Conservation (phyloP, 2,329 filamentous ascomycete species). For the Pyricularia grisea region DNA sequence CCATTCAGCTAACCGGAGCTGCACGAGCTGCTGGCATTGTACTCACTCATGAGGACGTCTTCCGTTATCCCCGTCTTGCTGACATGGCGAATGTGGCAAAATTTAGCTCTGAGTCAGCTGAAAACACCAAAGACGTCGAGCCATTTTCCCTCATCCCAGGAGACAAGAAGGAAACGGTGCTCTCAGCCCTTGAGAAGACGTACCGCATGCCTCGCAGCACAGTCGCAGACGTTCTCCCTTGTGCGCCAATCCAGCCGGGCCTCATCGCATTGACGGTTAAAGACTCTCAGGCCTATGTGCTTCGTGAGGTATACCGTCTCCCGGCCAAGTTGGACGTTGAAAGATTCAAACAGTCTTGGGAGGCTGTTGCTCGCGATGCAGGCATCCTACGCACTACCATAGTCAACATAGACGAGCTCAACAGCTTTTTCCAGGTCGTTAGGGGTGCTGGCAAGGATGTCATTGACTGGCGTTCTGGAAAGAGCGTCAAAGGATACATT, state of each 20-base stretch:
- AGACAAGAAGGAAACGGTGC: background rate
- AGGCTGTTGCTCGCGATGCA: slow-evolving; percentile 7
- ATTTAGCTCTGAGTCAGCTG: no score
- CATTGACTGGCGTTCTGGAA: background rate
- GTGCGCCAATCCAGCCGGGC: slow-evolving; percentile 13
- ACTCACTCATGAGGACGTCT: background rate
- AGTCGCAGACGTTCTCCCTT: slow-evolving; percentile 13
- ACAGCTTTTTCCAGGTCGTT: background rate
- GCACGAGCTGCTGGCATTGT: background rate
- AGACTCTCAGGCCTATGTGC: slow-evolving; percentile 7
- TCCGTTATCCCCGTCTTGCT: background rate
- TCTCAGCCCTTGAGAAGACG: background rate
- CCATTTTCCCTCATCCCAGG: background rate
- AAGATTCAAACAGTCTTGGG: slow-evolving; percentile 5
- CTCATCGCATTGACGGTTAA: slow-evolving; percentile 10
- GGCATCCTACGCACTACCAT: slow-evolving; percentile 8
- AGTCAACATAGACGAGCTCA: background rate
- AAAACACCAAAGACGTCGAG: background rate
- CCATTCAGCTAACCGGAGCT: slow-evolving; percentile 26
- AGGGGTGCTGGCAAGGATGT: background rate
- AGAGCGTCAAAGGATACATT: background rate
- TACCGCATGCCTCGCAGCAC: background rate
- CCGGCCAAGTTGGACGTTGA: slow-evolving; percentile 6
- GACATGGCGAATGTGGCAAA: background rate
- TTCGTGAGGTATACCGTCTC: slow-evolving; percentile 5